Base-by-base conservation (phyloP, 345 rosid genomes). In the Nasturtium officinale region DNA sequence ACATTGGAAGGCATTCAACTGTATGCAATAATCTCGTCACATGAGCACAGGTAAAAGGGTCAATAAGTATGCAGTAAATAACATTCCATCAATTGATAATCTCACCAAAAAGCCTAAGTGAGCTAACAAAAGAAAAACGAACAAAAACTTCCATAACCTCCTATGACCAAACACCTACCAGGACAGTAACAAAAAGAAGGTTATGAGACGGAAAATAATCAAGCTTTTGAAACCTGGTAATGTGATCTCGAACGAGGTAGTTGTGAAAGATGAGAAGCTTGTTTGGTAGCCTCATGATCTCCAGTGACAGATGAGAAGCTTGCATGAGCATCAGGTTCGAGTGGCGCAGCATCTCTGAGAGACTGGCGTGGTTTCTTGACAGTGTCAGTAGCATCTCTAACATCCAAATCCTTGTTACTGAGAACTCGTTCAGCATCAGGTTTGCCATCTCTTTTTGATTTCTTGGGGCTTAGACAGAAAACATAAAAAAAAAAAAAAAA, bases 391-490 rank as follows among this genome's bases (percentile, higher is more conserved):
- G 33, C 67, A 37, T 81, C 90, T 62, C 66, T 81, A 26, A 25
- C 60, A 67, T 80, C 86, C 66, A 65, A 37, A 77, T 81, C 82
- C 58, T 63, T 42, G 18, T 48, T 78, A 59, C 78, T 51, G n/a
- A 37, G 46, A 45, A 61, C 80, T 67, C 86, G 76, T 80, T 83
- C 90, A 2, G 81, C 50, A 17, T 76, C 86, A 32, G 87, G 87
- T 77, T 88, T 87, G 18, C 83, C 91, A 73, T 85, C 89, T 81
- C 90, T 88, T 75, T 94, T 83, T 12, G 90, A 85, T 67, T 89
- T 91, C 82, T 95, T 90, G 32, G 94, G 97, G 73, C 97, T 91
- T 75, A 75, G 2, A 72, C 28, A 50, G 7, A 62, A 33, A 63
- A 28, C 54, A 65, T 0, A 23, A 23, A 1, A 23, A n/a, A n/a